A percentile compares a stretch with the other conserved stretches of the same genome.
Conservation (phyloP, 1,284 basidiomycete genomes). For the Tetrapyrgos nigripes region DNA sequence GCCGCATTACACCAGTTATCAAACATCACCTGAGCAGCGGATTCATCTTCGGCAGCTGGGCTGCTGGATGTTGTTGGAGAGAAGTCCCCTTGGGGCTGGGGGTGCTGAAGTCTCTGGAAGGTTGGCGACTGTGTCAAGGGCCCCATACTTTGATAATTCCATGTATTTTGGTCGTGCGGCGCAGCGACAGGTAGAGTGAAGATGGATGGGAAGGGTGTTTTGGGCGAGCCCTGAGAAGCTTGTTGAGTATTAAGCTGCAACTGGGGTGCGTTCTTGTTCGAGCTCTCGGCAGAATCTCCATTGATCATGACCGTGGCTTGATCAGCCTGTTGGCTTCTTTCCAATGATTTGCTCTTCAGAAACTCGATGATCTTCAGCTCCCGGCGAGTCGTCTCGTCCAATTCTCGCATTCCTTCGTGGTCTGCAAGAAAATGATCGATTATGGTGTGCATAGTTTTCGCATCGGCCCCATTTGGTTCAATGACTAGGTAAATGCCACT, state of each 20-base stretch:
- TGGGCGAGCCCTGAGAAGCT: conserved; percentile 37
- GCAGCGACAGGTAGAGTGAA: conserved; percentile 35
- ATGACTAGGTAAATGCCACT: conserved; percentile 84
- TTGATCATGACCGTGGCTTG: conserved; percentile 26
- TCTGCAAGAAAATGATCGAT: conserved; percentile 79
- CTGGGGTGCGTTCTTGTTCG: conserved; percentile 51
- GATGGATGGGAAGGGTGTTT: conserved; percentile 44
- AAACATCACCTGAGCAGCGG: conserved; percentile 73
- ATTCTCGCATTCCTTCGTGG: conserved; percentile 69
- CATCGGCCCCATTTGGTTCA: conserved; percentile 73
- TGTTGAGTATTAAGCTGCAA: conserved; percentile 51
- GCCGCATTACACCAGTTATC: conserved; percentile 85
- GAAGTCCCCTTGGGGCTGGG: conserved; percentile 44
- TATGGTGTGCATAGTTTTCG: conserved; percentile 75
- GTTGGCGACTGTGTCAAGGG: conserved; percentile 56
- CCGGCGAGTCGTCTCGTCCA: conserved; percentile 81
- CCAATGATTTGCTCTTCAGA: conserved; percentile 65
- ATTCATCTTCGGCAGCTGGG: conserved; percentile 76
- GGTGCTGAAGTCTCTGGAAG: conserved; percentile 69
- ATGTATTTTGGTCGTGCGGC: conserved; percentile 17
- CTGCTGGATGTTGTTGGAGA: conserved; percentile 68
- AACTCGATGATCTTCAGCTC: conserved; percentile 85
- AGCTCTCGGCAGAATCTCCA: conserved; percentile 17
- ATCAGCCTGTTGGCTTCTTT: conserved; percentile 24
- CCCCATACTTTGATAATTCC: conserved; percentile 38